Percentiles rank a stretch among this genome's conserved stretches.
These are phyloP conservation scores for Clonostachys rosea DNA, from an alignment of 2,329 filamentous ascomycete species.

Conservation along the genomic window DNA sequence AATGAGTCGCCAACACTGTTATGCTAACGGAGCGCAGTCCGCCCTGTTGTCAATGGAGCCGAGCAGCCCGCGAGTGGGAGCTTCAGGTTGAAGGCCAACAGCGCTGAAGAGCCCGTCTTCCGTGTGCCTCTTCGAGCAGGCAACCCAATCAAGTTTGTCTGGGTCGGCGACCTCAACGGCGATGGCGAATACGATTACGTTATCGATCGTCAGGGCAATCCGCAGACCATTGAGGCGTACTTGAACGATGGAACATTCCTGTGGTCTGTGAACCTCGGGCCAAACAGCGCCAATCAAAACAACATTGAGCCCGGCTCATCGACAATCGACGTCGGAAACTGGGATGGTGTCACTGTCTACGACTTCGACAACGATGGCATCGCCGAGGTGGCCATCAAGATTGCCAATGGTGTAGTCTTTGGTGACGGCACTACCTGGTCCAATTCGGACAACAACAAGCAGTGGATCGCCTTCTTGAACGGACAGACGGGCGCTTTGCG, in stretches of 20 bases:
- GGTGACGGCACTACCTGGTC: conserved; percentile 9
- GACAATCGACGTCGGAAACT: conserved; percentile 10
- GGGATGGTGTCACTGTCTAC: conserved; percentile 13
- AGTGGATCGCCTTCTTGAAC: conserved; percentile 9
- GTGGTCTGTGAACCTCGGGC: conserved; percentile 10
- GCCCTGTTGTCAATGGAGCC: neutral
- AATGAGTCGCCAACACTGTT: too few relatives aligned
- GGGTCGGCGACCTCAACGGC: conserved; percentile 14
- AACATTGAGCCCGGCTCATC: conserved; percentile 11
- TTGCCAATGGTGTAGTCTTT: conserved; percentile 11
- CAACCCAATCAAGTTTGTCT: conserved; percentile 12
- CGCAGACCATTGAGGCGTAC: conserved; percentile 7
- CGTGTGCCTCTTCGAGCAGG: conserved; percentile 10
- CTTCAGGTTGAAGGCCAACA: neutral
- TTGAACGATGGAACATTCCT: conserved; percentile 9
- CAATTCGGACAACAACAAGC: conserved; percentile 5
- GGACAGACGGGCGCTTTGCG: neutral
- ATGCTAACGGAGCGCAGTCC: neutral
- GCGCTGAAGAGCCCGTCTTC: conserved; percentile 1
- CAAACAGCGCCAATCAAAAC: conserved; percentile 11
- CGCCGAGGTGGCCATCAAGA: conserved; percentile 12
- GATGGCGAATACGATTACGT: conserved; percentile 13
- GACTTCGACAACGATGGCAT: conserved; percentile 13
- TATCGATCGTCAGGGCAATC: conserved; percentile 8
- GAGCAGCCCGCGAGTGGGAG: neutral